A percentile compares a stretch with the other conserved stretches of the same genome.
These are phyloP conservation scores for Salix exigua DNA, from an alignment of 345 rosid species.

Conservation along the genomic window DNA sequence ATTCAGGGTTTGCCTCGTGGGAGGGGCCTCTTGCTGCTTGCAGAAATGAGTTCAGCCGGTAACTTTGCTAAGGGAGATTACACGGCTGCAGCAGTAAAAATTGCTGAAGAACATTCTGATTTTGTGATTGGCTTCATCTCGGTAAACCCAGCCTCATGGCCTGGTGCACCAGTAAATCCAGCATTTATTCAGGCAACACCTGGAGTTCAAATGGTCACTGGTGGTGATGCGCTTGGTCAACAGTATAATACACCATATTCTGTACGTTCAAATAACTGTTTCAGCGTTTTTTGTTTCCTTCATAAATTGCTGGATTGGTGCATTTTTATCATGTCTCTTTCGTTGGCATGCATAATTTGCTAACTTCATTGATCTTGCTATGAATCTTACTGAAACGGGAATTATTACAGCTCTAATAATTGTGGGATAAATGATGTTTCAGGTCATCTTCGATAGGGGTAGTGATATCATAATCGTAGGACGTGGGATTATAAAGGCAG, in stretches of 20 bases:
- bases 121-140: conserved; percentile 97
- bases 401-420: background rate
- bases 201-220: conserved; percentile 91
- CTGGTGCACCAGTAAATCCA: conserved; percentile 72
- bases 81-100: conserved; percentile 87
- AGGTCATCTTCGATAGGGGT: conserved; percentile 84
- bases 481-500: conserved; percentile 90
- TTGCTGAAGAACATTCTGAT: conserved; percentile 91
- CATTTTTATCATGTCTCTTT: background rate
- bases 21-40: conserved; percentile 78
- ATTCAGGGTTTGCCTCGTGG: conserved; percentile 86
- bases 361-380: background rate
- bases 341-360: background rate
- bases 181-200: conserved; percentile 95
- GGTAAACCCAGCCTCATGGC: conserved; percentile 94
- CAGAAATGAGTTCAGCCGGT: conserved; percentile 99
- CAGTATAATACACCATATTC: conserved; percentile 94
- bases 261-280: conserved; percentile 38
- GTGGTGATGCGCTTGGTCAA: conserved; percentile 90
- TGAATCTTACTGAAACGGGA: background rate
- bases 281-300: background rate
- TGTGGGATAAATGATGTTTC: conserved; percentile 5
- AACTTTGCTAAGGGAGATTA: conserved; percentile 93
- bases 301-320: background rate
- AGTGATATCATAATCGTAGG: conserved; percentile 96